Conservation (phyloP, 1,139 yeast genomes). For the Saccharomycopsis crataegensis region DNA sequence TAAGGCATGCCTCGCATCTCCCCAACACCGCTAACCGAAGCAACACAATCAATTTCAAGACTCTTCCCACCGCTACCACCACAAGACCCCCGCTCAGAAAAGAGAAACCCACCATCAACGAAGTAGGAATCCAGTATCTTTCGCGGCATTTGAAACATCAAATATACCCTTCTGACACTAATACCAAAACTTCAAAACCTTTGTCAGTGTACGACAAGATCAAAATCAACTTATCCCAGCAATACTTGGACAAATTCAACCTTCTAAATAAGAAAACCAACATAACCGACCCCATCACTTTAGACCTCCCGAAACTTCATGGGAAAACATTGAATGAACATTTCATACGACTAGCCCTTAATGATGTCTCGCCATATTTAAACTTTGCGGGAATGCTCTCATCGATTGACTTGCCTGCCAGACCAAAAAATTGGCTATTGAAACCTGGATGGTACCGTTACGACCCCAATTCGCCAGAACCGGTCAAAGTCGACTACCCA, state of each 20-base stretch:
- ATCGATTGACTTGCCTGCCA: constrained; percentile 34
- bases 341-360: constrained; percentile 62
- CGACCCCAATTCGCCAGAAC: constrained; percentile 36
- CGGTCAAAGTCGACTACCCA: constrained; percentile 62
- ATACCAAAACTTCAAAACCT: constrained; percentile 24
- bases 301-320: constrained; percentile 59
- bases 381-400: constrained; percentile 38
- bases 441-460: constrained; percentile 83
- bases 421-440: constrained; percentile 50
- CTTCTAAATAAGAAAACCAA: constrained; percentile 76
- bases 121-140: constrained; percentile 64
- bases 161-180: constrained; percentile 38
- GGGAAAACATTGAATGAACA: constrained; percentile 79
- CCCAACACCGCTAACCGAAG: no score
- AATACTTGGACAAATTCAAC: constrained; percentile 55
- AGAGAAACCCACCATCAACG: constrained; percentile 33
- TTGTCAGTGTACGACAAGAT: constrained; percentile 28
- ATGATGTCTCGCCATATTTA: constrained; percentile 56
- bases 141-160: constrained; percentile 51
- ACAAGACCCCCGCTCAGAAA: no score
- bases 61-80: no score
- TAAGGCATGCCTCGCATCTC: no score
- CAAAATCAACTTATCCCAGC: constrained; percentile 49
- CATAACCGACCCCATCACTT: constrained; percentile 51
- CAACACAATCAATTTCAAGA: no score